Percentiles rank a stretch among this genome's conserved stretches.
These are phyloP conservation scores for Ricinus communis DNA, from an alignment of 345 rosid genomes.

Conservation along the genomic window DNA sequence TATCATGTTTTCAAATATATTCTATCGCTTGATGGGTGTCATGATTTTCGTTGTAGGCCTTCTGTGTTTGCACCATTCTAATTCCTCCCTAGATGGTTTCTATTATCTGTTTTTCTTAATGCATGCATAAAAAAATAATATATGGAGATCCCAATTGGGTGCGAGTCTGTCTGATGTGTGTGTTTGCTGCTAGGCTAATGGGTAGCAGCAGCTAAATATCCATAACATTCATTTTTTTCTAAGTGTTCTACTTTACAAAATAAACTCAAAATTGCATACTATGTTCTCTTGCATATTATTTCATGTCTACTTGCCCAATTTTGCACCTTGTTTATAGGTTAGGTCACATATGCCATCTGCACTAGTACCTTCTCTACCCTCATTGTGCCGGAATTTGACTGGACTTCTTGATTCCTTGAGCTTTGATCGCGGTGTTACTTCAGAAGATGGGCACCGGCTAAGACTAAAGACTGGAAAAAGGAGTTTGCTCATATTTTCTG, in stretches of 20 bases:
- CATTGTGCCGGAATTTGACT: conserved; percentile 55
- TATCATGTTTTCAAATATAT: too few relatives aligned
- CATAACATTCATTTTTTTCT: not conserved
- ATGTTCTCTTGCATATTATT: conserved; percentile 24
- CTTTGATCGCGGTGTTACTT: conserved; percentile 40
- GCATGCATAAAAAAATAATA: not conserved
- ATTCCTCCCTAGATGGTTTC: not conserved
- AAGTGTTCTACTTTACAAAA: conserved; percentile 1
- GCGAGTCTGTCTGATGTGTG: not conserved
- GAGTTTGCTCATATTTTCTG: conserved; percentile 67
- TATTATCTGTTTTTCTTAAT: not conserved
- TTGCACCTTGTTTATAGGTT: conserved; percentile 48
- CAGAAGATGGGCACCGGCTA: conserved; percentile 43
- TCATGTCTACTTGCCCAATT: conserved; percentile 29
- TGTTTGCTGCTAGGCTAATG: not conserved
- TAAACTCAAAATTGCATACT: not conserved
- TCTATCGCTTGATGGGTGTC: too few relatives aligned
- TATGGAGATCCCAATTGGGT: not conserved
- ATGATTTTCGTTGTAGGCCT: too few relatives aligned
- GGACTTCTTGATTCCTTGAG: conserved; percentile 62
- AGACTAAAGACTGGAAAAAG: conserved; percentile 78
- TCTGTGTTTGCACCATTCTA: not conserved
- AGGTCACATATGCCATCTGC: conserved; percentile 79
- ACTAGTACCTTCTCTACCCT: conserved; percentile 55
- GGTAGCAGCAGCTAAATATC: not conserved